These are phyloP conservation scores for Eucalyptus marginata DNA, from an alignment of 345 rosid species.

Conservation along the genomic window DNA sequence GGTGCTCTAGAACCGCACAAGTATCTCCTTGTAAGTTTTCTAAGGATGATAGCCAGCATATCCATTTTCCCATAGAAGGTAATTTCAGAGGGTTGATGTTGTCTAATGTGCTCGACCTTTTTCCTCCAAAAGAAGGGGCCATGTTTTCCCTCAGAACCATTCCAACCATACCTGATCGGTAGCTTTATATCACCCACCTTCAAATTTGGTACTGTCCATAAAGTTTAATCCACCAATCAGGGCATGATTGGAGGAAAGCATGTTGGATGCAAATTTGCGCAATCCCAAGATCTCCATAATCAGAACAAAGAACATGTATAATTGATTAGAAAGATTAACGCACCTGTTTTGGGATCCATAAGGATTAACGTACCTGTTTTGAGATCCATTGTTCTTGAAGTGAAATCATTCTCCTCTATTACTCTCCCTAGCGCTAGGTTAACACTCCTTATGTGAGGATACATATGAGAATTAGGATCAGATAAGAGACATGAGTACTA, in stretches of 20 bases:
- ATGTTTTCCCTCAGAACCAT: not conserved
- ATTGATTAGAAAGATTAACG: no score
- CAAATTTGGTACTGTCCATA: not conserved
- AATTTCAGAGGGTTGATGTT: not conserved
- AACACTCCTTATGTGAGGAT: no score
- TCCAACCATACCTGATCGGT: not conserved
- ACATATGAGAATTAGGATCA: rapidly evolving
- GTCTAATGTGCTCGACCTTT: not conserved
- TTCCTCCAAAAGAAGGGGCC: not conserved
- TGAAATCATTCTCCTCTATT: no score
- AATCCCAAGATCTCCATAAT: no score
- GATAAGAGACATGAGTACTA: rapidly evolving
- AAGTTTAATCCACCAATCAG: not conserved
- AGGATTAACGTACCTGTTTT: no score
- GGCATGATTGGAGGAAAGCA: not conserved
- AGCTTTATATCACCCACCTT: not conserved
- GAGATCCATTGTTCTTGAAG: no score
- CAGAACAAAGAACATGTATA: no score
- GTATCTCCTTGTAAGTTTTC: not conserved
- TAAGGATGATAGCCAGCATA: not conserved
- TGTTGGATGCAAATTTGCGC: no score
- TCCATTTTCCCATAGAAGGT: not conserved
- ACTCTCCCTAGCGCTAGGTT: no score
- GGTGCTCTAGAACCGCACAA: not conserved
- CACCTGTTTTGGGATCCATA: no score